Evolutionary conservation across 306 rosid genomes (phyloP).

Genomic region (Corylus americana): DNA sequence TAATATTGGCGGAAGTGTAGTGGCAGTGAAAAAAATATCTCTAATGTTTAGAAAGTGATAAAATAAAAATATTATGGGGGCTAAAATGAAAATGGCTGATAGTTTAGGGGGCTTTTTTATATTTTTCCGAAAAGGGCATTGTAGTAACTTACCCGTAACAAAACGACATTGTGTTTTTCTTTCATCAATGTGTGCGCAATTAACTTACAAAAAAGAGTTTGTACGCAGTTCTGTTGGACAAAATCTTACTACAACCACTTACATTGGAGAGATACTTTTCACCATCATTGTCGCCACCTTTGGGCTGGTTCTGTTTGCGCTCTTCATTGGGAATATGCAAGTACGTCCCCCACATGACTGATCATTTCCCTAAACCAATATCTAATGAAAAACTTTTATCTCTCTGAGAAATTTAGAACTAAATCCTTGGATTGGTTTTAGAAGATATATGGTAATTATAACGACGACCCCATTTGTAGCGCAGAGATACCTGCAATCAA

Average conservation of each 20-base stretch:
- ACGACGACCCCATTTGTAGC: too few species aligned
- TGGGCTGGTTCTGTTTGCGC: constrained; percentile 86
- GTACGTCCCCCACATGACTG: constrained; percentile 33
- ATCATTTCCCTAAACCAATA: too few species aligned
- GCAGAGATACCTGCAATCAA: constrained; percentile 88
- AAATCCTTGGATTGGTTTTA: too few species aligned
- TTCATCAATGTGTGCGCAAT: neutral
- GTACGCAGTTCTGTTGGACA: constrained; percentile 84
- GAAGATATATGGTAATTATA: too few species aligned
- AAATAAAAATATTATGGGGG: too few species aligned
- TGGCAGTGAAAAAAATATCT: constrained; percentile 73
- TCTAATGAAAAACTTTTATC: too few species aligned
- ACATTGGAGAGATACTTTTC: constrained; percentile 73
- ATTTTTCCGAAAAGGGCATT: too few species aligned
- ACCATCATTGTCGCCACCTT: constrained; percentile 80
- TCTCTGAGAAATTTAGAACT: too few species aligned
- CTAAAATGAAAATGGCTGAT: too few species aligned
- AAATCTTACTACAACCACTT: constrained; percentile 81
- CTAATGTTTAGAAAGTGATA: neutral
- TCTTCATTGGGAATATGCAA: constrained; percentile 96
- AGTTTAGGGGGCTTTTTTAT: too few species aligned
- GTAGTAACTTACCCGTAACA: too few species aligned
- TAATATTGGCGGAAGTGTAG: constrained; percentile 70
- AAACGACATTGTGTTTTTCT: too few species aligned
- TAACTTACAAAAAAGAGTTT: neutral